Evolutionary conservation across 352 stramenopile species (phyloP), one percentile per base, ranked within the genome.

Genomic region (Thraustotheca clavata): DNA sequence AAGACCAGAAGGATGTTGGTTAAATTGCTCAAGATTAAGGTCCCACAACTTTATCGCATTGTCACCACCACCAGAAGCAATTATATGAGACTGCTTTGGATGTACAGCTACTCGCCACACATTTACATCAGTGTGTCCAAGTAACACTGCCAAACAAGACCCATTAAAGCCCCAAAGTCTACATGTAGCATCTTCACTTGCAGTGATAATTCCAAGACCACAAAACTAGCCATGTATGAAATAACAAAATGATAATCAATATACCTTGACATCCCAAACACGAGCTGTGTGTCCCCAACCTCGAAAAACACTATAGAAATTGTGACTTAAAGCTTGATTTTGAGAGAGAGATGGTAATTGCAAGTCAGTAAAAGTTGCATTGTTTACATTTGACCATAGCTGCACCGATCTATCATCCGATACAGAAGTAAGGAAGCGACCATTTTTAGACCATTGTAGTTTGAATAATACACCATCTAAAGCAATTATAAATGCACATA

Each of bases 361-460:
- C 4, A 68, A 55, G 9, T 33, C 43, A 29, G 38, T 73, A 6
- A 40, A 36, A n/a, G 18, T 67, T 0, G 36, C 52, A 29, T 71
- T 49, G 34, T 79, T 80, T 14, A 11, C 18, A 32, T 65, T 65
- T 1, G 78, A 86, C 83, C 86, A 95, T 35, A 95, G 73, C 62
- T 92, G 84, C 3, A 95, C 73, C 0, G 86, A 91, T 6, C 86
- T 80, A 59, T 95, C 86, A 49, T 95, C 86, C 29, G 86, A 95
- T 7, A 93, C 83, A 9, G 86, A 93, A n/a, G 76, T 80, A 29
- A 95, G 72, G 40, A 76, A 77, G 12, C 67, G 67, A 11, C 79
- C 83, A 49, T 91, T 77, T 4, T 39, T 70, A 1, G 83, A 92
- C 86, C 86, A 95, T 38, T 73, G 60, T 9, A 95, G 60, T 62